Base-by-base conservation (phyloP, 768 basidiomycete species). In the Lentinus tigrinus region DNA sequence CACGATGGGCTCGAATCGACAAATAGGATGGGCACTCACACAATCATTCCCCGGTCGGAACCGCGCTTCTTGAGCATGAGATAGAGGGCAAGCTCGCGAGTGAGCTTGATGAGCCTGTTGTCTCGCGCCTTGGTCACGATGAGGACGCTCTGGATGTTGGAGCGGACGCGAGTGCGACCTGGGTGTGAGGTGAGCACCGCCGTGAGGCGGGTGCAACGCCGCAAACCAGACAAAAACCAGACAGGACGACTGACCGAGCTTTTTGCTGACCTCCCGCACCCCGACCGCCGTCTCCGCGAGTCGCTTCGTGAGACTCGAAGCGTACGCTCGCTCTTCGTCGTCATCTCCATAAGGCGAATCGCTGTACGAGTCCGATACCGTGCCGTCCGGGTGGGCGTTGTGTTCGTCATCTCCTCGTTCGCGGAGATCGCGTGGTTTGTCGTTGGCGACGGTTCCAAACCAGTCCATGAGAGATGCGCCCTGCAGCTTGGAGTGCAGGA, bases 181-280 rank as follows among this genome's bases (percentile, higher is more conserved):
- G 67, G 46, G 53, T 47, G 57, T 23, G 56, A n/a, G 26, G 50
- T 62, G 49, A 62, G 61, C 61, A 54, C 49, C 57, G 56, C 56
- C 52, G 13, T n/a, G 40, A n/a, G 56, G 56, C 56, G 52, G 55
- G 44, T 51, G 49, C 61, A 31, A 23, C 47, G 42, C 42, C 52
- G 53, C 50, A 56, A 57, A 57, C 59, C 49, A 39, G 49, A 42
- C 48, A 48, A 51, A 56, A 57, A 57, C 59, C 49, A 39, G 49
- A 42, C 48, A 48, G 52, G 36, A 48, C 53, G 42, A 47, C 81
- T 68, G 65, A 93, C 96, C 97, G 17, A 99, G 87, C 72, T 96
- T 93, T 73, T 96, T 96, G 84, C 94, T 96, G 94, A 98, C 95
- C 75, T 99, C 97, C 47, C 97, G 83, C 11, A 99, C 97, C 38